These are phyloP conservation scores for Paecilomyces niveus DNA, from an alignment of 2,329 filamentous ascomycete genomes.

Conservation along the genomic window DNA sequence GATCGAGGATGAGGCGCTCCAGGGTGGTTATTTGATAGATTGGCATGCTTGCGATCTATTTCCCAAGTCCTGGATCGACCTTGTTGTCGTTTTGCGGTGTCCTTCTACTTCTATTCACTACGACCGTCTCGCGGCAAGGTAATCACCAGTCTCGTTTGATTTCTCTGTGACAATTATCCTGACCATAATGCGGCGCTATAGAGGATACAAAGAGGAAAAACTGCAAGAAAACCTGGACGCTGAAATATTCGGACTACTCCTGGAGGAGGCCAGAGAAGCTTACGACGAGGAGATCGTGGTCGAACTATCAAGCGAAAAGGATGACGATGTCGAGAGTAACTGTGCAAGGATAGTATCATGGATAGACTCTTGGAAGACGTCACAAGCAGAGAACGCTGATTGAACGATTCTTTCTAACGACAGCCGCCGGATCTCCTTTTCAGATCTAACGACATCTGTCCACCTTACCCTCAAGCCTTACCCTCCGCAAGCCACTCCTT, in stretches of 20 bases:
- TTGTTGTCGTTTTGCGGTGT: conserved; percentile 78
- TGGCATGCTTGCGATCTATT: conserved; percentile 98
- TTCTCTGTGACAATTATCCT: not conserved
- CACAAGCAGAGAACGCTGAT: conserved; percentile 21
- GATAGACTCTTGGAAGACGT: conserved; percentile 73
- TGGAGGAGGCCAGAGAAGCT: conserved; percentile 81
- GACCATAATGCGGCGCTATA: conserved; percentile 22
- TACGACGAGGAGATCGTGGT: conserved; percentile 86
- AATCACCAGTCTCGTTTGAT: conserved; percentile 6
- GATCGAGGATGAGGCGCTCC: conserved; percentile 71
- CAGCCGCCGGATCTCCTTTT: not conserved
- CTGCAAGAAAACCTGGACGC: conserved; percentile 93
- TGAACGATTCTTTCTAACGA: conserved; percentile 10
- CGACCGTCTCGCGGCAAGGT: conserved; percentile 73
- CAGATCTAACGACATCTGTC: not conserved
- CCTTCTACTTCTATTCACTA: conserved; percentile 75
- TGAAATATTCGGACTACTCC: conserved; percentile 92
- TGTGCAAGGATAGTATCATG: conserved; percentile 75
- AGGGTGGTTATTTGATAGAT: conserved; percentile 84
- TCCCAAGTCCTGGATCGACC: conserved; percentile 85
- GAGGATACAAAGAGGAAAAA: conserved; percentile 77
- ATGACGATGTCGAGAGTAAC: conserved; percentile 83
- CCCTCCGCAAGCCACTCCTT: conserved; percentile 65
- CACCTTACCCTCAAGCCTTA: conserved; percentile 8
- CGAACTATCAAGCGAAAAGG: conserved; percentile 73